Conservation (phyloP, 257 asterid genomes). For the Solanum dulcamara region DNA sequence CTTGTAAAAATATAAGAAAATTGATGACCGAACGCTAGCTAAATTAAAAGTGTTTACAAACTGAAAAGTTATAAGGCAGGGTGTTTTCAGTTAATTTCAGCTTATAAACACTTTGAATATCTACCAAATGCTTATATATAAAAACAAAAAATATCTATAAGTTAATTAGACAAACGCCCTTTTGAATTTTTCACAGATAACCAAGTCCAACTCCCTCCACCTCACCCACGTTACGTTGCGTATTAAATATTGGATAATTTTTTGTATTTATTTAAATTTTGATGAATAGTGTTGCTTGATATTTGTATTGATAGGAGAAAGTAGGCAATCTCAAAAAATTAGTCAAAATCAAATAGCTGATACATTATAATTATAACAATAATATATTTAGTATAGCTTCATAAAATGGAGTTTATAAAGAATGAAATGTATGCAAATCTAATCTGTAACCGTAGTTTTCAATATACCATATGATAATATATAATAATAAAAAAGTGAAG, state of each 20-base stretch:
- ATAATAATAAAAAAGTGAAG: background rate
- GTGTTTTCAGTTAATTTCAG: no score
- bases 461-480: no score
- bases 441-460: no score
- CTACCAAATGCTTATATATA: no score
- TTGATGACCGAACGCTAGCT: no score
- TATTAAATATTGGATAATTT: background rate
- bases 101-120: no score
- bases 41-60: no score
- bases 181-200: background rate
- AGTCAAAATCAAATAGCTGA: background rate
- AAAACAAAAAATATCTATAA: background rate
- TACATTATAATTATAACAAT: background rate
- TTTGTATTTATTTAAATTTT: background rate
- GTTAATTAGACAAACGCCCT: background rate
- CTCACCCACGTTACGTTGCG: background rate
- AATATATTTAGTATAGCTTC: background rate
- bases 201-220: background rate
- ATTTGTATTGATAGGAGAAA: background rate
- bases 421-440: no score
- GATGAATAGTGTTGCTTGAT: background rate
- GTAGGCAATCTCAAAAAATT: background rate
- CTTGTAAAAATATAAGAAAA: no score
- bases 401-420: rapidly evolving
- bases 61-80: no score